A percentile compares a stretch with the other conserved stretches of the same genome.
Evolutionary conservation across 2,329 filamentous ascomycete species (phyloP).

Genomic region (Ceratocystis alfenasii): DNA sequence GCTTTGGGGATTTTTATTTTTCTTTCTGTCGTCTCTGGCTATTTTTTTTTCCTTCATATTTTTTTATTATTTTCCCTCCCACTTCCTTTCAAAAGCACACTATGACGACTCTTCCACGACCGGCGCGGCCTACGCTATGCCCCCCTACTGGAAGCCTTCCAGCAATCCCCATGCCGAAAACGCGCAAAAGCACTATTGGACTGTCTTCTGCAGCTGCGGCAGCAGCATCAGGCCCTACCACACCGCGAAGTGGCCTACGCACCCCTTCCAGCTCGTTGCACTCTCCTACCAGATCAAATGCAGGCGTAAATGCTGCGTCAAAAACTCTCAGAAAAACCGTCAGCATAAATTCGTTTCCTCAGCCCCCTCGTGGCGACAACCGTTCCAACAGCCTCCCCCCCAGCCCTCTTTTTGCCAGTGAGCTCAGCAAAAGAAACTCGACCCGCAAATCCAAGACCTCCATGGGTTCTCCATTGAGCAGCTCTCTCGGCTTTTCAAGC

Average conservation of each 20-base stretch:
- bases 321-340: conserved; percentile 74
- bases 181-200: conserved; percentile 51
- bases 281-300: conserved; percentile 44
- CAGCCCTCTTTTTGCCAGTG: conserved; percentile 46
- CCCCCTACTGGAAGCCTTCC: conserved; percentile 63
- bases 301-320: conserved; percentile 45
- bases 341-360: conserved; percentile 88
- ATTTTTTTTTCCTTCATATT: background rate
- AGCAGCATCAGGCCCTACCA: conserved; percentile 35
- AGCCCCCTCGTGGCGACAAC: conserved; percentile 61
- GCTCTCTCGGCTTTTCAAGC: conserved; percentile 64
- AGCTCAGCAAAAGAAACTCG: conserved; percentile 31
- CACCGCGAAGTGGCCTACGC: conserved; percentile 47
- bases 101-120: conserved; percentile 53
- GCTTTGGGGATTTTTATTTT: background rate
- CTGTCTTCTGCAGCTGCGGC: conserved; percentile 31
- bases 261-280: conserved; percentile 42
- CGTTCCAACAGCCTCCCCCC: conserved; percentile 50
- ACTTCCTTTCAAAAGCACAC: conserved; percentile 23
- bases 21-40: background rate
- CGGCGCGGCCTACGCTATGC: conserved; percentile 54
- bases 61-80: background rate
- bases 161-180: conserved; percentile 60
- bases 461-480: conserved; percentile 40
- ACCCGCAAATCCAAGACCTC: conserved; percentile 45